phyloP scores from a whole-genome alignment of 2,329 filamentous ascomycete genomes.

The Botrytis sinoallii region DNA sequence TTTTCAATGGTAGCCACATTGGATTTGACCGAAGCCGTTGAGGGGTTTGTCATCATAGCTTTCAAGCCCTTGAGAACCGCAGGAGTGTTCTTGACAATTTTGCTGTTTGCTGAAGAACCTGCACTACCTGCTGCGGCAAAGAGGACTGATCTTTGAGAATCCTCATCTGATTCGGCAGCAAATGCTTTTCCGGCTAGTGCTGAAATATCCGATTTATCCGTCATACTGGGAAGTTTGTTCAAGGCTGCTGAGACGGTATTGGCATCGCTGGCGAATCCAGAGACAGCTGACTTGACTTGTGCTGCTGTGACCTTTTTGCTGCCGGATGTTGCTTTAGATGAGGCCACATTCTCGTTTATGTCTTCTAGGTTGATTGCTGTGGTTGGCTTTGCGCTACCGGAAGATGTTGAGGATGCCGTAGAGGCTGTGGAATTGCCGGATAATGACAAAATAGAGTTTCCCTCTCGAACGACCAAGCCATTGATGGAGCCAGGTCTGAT shows the following conservation, averaged over 20 bases:
- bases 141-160: conserved; percentile 29
- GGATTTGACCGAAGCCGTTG: background rate
- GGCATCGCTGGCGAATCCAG: conserved; percentile 31
- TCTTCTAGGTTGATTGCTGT: background rate
- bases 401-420: background rate
- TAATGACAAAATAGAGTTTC: background rate
- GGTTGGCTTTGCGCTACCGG: background rate
- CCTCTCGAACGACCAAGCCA: background rate
- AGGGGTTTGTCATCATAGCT: conserved; percentile 24
- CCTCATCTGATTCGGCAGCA: conserved; percentile 31
- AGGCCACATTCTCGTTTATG: background rate
- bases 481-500: background rate
- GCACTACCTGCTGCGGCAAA: conserved; percentile 27
- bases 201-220: conserved; percentile 23
- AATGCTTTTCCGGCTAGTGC: conserved; percentile 28
- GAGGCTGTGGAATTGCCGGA: conserved; percentile 5
- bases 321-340: background rate
- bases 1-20: conserved; percentile 21
- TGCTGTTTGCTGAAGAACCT: conserved; percentile 26
- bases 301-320: background rate
- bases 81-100: conserved; percentile 33
- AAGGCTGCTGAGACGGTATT: conserved; percentile 31
- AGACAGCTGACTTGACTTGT: conserved; percentile 25
- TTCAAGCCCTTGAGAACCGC: conserved; percentile 28
- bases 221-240: conserved; percentile 25